phyloP scores from a whole-genome alignment of 441 rosid species.

The Pelargonium myrrhifolium region DNA sequence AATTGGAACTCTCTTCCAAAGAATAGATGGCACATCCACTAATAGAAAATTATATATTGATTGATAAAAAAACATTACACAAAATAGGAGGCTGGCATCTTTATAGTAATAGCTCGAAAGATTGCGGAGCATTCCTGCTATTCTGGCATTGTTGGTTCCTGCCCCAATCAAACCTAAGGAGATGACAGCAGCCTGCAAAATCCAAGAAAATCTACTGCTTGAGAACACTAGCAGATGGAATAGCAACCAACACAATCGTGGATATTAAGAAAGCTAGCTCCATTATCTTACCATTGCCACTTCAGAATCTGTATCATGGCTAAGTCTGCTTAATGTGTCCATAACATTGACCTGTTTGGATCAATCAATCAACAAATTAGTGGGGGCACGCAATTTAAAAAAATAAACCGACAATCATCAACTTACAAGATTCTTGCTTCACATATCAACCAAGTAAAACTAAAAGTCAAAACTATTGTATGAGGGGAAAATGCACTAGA shows the following conservation, averaged over 20 bases:
- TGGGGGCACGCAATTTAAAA: not conserved
- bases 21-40: not conserved
- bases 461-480: no score
- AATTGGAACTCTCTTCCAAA: conserved; percentile 5
- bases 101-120: conserved; percentile 87
- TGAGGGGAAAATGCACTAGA: no score
- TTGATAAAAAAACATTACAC: conserved; percentile 42
- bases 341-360: conserved; percentile 70
- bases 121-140: conserved; percentile 92
- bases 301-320: conserved; percentile 93
- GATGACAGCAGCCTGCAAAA: conserved; percentile 71
- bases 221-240: not conserved
- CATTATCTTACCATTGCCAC: conserved; percentile 74
- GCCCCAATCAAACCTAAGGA: conserved; percentile 93
- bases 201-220: conserved; percentile 19
- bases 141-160: conserved; percentile 90
- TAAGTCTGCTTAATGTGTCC: conserved; percentile 91
- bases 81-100: conserved; percentile 79
- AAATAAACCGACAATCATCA: not conserved
- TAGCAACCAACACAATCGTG: conserved; percentile 5
- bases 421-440: not conserved
- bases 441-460: no score
- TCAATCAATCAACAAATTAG: conserved; percentile 2
- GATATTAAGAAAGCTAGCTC: conserved; percentile 9
- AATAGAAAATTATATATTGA: not conserved